Conservation (phyloP, 495 filamentous ascomycete genomes). For the Lentithecium fluviatile region DNA sequence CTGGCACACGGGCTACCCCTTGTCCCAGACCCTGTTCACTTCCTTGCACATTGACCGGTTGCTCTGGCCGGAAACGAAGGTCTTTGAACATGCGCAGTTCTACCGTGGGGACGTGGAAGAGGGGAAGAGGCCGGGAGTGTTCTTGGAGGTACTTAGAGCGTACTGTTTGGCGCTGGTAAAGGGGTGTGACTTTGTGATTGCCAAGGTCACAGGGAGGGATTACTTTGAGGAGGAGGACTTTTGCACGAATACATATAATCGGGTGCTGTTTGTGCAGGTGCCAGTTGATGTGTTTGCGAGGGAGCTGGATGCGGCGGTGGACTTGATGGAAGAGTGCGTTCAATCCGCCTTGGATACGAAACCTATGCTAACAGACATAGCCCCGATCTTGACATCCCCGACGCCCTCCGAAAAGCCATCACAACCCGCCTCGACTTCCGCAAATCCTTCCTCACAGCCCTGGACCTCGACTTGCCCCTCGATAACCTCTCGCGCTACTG, state of each 20-base stretch:
- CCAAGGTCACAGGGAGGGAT: constrained; percentile 69
- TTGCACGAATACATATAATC: constrained; percentile 81
- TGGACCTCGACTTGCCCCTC: constrained; percentile 22
- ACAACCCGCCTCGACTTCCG: constrained; percentile 29
- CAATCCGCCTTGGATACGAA: neutral
- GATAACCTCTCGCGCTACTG: constrained; percentile 18
- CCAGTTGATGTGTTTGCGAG: constrained; percentile 27
- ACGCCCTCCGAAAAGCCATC: constrained; percentile 16
- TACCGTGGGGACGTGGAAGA: constrained; percentile 21
- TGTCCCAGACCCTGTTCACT: constrained; percentile 94
- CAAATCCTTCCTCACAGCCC: constrained; percentile 27
- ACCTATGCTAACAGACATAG: neutral
- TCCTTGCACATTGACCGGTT: constrained; percentile 87
- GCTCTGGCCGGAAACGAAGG: constrained; percentile 65
- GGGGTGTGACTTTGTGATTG: constrained; percentile 75
- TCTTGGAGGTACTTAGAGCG: constrained; percentile 69
- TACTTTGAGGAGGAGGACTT: constrained; percentile 99
- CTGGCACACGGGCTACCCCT: constrained; percentile 92
- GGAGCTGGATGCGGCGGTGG: constrained; percentile 25
- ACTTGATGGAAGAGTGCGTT: constrained; percentile 28
- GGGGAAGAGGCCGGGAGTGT: constrained; percentile 9
- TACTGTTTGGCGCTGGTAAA: constrained; percentile 87
- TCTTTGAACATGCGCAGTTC: constrained; percentile 70
- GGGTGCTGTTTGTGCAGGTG: constrained; percentile 61
- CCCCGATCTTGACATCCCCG: constrained; percentile 10